Conservation (phyloP, 371 early-diverging fungal genomes). For the Massospora cicadina region DNA sequence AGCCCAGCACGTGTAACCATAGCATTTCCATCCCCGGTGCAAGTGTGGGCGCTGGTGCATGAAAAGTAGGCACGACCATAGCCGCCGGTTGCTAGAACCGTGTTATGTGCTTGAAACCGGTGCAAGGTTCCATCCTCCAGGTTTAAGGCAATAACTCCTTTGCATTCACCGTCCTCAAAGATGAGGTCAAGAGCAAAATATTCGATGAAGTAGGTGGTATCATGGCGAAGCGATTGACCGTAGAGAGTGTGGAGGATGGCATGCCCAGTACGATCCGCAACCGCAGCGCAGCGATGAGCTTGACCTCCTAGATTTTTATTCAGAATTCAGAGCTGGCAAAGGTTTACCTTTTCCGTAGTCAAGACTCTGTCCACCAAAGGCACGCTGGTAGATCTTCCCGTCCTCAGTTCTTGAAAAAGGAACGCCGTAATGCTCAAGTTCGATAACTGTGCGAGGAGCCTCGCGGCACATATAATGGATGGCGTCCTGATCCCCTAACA, state of each 20-base stretch:
- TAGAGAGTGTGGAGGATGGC: slow-evolving; percentile 93
- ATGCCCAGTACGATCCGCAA: slow-evolving; percentile 97
- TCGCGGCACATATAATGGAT: slow-evolving; percentile 98
- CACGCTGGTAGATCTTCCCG: slow-evolving; percentile 95
- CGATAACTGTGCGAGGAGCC: slow-evolving; percentile 87
- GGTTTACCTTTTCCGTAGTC: slow-evolving; percentile 73
- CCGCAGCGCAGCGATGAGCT: slow-evolving; percentile 94
- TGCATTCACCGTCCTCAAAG: slow-evolving; percentile 95
- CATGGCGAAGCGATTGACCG: slow-evolving; percentile 85
- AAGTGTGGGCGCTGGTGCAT: slow-evolving; percentile 95
- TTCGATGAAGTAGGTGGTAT: slow-evolving; percentile 94
- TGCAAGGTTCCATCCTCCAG: slow-evolving; percentile 96
- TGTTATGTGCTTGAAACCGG: slow-evolving; percentile 94
- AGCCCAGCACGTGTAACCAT: slow-evolving; percentile 83
- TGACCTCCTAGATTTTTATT: slow-evolving; percentile 54
- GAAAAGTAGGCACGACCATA: slow-evolving; percentile 98
- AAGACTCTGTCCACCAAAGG: slow-evolving; percentile 91
- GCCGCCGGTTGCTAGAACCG: slow-evolving; percentile 95
- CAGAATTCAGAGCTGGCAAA: neutral
- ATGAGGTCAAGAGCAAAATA: slow-evolving; percentile 96
- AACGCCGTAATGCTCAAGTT: slow-evolving; percentile 94
- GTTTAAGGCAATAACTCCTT: slow-evolving; percentile 87
- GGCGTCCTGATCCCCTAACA: slow-evolving; percentile 83
- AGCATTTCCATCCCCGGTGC: slow-evolving; percentile 96
- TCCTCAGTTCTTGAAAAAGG: slow-evolving; percentile 95